Evolutionary conservation across 2,329 filamentous ascomycete species (phyloP).

Genomic region (Sporothrix brunneoviolacea): DNA sequence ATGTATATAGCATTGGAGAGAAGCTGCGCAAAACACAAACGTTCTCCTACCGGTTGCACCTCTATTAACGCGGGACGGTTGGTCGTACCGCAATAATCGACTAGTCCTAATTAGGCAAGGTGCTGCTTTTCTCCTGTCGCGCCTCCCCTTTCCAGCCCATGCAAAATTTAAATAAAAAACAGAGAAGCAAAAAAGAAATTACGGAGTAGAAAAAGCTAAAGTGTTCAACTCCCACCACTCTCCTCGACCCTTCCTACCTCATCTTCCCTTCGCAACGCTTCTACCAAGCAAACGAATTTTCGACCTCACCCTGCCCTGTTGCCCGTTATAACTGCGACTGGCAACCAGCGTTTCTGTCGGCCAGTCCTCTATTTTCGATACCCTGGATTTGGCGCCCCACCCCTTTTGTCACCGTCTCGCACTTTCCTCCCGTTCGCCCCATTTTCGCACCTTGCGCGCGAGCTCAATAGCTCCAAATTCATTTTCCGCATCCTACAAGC

Average conservation of each 20-base stretch:
- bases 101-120: slow-evolving; percentile 5
- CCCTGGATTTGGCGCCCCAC: not conserved
- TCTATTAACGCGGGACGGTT: no score
- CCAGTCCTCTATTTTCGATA: not conserved
- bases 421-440: not conserved
- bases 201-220: not conserved
- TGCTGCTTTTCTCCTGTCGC: not conserved
- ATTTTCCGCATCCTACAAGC: not conserved
- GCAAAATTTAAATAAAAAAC: not conserved
- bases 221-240: not conserved
- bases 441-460: not conserved
- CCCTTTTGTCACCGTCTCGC: not conserved
- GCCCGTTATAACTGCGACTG: no score
- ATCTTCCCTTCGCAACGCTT: not conserved
- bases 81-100: no score
- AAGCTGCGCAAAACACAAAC: no score
- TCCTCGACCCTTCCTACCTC: not conserved
- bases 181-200: slow-evolving; percentile 4
- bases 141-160: slow-evolving; percentile 8
- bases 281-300: not conserved
- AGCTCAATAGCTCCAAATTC: not conserved
- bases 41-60: no score
- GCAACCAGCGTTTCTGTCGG: not conserved
- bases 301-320: no score
- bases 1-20: no score